Conservation (phyloP, 1,284 basidiomycete genomes). For the Waitea zeae region DNA sequence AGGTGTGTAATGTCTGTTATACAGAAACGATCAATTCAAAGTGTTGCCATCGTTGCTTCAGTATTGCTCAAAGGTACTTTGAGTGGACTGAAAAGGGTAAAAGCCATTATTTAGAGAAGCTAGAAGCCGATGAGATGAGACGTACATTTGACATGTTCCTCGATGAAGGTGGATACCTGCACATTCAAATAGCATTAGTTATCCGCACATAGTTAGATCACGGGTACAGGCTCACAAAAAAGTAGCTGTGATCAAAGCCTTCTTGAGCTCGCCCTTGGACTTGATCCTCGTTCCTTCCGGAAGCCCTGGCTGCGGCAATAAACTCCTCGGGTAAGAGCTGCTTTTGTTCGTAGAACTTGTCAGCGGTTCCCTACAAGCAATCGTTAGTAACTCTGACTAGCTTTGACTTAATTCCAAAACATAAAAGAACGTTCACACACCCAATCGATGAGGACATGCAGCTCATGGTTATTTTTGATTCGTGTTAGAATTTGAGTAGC, state of each 20-base stretch:
- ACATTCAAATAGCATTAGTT: too few species aligned
- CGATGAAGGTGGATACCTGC: slow-evolving; percentile 56
- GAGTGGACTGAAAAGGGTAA: slow-evolving; percentile 50
- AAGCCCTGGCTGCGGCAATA: slow-evolving; percentile 54
- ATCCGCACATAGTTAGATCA: slow-evolving; percentile 5
- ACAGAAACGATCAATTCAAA: too few species aligned
- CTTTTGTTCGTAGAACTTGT: slow-evolving; percentile 74
- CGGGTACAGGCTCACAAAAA: slow-evolving; percentile 48
- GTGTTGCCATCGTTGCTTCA: too few species aligned
- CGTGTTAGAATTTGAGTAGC: slow-evolving; percentile 70
- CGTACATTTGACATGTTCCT: slow-evolving; percentile 25
- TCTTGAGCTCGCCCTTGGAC: slow-evolving; percentile 72
- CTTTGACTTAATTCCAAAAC: too few species aligned
- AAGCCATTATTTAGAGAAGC: slow-evolving; percentile 2
- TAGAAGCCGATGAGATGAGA: slow-evolving; percentile 2
- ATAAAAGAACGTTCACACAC: slow-evolving; percentile 25
- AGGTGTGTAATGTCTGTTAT: too few species aligned
- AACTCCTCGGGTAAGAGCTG: slow-evolving; percentile 89
- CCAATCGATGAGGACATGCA: slow-evolving; percentile 76
- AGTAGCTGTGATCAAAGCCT: slow-evolving; percentile 90
- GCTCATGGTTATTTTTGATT: slow-evolving; percentile 32
- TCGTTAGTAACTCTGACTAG: too few species aligned
- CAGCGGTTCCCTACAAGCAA: slow-evolving; percentile 70
- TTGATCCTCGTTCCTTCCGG: slow-evolving; percentile 59
- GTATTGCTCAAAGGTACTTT: slow-evolving; percentile 54